These are phyloP conservation scores for Venturia aucupariae DNA, from an alignment of 2,329 filamentous ascomycete genomes.

Conservation along the genomic window DNA sequence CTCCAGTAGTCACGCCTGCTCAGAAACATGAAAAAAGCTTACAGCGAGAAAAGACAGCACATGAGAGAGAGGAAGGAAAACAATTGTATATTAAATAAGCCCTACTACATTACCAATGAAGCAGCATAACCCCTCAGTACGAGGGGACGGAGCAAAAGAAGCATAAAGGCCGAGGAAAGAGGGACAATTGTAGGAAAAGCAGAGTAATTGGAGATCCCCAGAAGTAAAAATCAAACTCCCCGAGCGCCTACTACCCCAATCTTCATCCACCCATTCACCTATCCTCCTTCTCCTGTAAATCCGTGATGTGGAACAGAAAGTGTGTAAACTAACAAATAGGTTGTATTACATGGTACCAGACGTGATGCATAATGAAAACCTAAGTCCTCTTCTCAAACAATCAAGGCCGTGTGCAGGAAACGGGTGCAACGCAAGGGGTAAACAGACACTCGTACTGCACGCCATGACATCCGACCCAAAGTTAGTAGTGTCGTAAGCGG, in stretches of 20 bases:
- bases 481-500: not conserved
- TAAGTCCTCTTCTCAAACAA: not conserved
- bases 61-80: no score
- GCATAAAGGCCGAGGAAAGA: not conserved
- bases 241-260: not conserved
- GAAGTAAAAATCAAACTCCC: not conserved
- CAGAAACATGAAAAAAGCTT: no score
- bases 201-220: not conserved
- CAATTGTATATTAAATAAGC: constrained; percentile 5
- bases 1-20: no score
- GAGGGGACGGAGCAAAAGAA: not conserved
- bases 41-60: no score
- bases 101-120: not conserved
- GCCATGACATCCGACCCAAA: not conserved
- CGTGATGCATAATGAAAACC: not conserved
- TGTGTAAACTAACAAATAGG: not conserved
- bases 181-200: not conserved
- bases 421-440: not conserved
- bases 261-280: not conserved
- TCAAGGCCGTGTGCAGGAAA: not conserved
- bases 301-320: not conserved
- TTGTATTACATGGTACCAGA: constrained; percentile 9
- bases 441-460: not conserved
- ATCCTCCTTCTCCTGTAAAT: not conserved
- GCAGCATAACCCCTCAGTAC: not conserved